These are phyloP conservation scores for Sugiyamaella pinicola DNA, from an alignment of 1,139 yeast genomes.

Conservation along the genomic window DNA sequence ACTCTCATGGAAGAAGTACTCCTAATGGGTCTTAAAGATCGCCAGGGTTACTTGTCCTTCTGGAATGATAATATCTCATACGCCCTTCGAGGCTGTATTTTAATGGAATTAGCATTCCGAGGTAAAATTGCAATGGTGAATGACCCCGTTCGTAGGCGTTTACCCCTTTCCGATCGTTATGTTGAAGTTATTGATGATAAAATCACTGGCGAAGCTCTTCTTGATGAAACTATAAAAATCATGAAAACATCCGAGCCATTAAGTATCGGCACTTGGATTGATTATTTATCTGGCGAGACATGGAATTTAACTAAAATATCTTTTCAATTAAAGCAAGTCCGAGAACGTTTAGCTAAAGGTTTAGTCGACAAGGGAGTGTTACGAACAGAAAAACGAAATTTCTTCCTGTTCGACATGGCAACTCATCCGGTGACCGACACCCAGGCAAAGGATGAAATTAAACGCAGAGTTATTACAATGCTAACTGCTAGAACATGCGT, in stretches of 20 bases:
- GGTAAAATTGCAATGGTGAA: constrained; percentile 85
- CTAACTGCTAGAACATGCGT: constrained; percentile 69
- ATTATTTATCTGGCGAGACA: constrained; percentile 87
- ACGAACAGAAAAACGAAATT: constrained; percentile 93
- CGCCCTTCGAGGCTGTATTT: constrained; percentile 91
- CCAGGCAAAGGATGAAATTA: constrained; percentile 75
- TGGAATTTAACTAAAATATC: constrained; percentile 95
- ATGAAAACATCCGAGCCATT: constrained; percentile 86
- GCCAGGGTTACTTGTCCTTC: constrained; percentile 92
- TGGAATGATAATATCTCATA: constrained; percentile 98
- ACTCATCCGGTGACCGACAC: constrained; percentile 95
- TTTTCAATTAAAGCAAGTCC: constrained; percentile 93
- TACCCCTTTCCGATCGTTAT: constrained; percentile 82
- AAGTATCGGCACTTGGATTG: constrained; percentile 91
- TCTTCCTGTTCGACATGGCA: constrained; percentile 95
- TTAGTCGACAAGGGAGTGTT: constrained; percentile 96
- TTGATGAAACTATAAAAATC: constrained; percentile 89
- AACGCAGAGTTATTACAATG: constrained; percentile 68
- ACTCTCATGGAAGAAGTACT: constrained; percentile 97
- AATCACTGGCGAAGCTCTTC: constrained; percentile 90
- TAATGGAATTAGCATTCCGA: constrained; percentile 88
- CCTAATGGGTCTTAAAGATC: constrained; percentile 88
- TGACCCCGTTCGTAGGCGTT: constrained; percentile 91
- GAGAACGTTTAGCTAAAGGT: constrained; percentile 96
- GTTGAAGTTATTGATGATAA: constrained; percentile 83